Evolutionary conservation across 1,284 basidiomycete genomes (phyloP).

Genomic region (Cryptococcus sp.): DNA sequence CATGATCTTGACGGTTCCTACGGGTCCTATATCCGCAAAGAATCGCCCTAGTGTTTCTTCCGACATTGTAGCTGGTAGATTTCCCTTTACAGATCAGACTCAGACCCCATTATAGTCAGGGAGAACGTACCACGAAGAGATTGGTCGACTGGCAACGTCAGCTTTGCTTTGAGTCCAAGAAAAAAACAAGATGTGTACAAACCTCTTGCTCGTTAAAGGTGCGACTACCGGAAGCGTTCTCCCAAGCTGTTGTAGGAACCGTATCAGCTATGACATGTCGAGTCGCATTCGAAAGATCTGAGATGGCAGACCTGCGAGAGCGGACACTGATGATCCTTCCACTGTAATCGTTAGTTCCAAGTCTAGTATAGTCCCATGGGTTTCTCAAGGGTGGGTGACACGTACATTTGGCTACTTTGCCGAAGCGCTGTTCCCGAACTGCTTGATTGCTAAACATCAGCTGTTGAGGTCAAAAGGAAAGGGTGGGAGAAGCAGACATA

Average conservation of each 20-base stretch:
- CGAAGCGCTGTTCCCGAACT: conserved; percentile 73
- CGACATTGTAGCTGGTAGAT: conserved; percentile 75
- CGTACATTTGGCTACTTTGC: conserved; percentile 59
- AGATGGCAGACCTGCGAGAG: conserved; percentile 63
- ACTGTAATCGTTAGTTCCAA: conserved; percentile 26
- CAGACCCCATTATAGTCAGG: neutral
- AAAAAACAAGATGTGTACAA: conserved; percentile 9
- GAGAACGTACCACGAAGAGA: conserved; percentile 66
- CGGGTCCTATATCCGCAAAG: conserved; percentile 59
- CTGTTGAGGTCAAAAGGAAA: neutral
- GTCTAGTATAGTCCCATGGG: neutral
- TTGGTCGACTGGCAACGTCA: conserved; percentile 68
- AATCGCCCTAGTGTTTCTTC: conserved; percentile 79
- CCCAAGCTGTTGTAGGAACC: conserved; percentile 19
- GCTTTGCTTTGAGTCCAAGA: neutral
- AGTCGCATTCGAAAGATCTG: neutral
- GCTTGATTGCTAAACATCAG: conserved; percentile 71
- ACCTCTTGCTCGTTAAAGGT: conserved; percentile 27
- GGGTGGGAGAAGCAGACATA: conserved; percentile 34
- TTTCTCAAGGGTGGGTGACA: conserved; percentile 5
- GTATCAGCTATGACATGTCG: conserved; percentile 11
- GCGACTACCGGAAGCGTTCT: conserved; percentile 13
- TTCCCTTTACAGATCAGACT: conserved; percentile 42
- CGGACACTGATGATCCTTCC: conserved; percentile 65
- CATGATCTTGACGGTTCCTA: conserved; percentile 74